These are phyloP conservation scores for Eucalyptus victrix DNA, from an alignment of 345 rosid species.

Conservation along the genomic window DNA sequence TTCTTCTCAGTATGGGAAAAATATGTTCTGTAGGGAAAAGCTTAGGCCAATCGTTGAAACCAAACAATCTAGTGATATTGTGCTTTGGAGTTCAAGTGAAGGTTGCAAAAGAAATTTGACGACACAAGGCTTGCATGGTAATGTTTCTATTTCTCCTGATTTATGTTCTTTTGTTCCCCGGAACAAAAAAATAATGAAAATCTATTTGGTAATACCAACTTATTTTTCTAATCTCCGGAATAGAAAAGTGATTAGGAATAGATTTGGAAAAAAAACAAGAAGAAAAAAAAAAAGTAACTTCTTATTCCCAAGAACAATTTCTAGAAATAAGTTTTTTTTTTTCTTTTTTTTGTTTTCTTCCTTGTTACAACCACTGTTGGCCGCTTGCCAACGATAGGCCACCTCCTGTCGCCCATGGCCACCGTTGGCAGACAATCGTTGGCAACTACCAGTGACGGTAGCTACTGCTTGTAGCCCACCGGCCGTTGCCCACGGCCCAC, in stretches of 20 bases:
- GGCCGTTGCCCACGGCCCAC: too few species aligned
- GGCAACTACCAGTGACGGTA: fast-evolving
- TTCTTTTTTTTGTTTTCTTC: too few species aligned
- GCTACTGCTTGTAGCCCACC: fast-evolving
- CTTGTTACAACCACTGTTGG: fast-evolving
- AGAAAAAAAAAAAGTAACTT: too few species aligned
- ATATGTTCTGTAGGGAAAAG: background rate
- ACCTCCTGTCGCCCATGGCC: fast-evolving
- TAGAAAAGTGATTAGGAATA: too few species aligned
- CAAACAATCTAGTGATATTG: background rate
- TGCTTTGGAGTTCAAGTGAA: background rate
- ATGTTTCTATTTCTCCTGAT: too few species aligned
- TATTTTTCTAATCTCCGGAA: too few species aligned
- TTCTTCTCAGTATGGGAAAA: background rate
- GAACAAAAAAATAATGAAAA: too few species aligned
- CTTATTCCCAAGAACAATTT: fast-evolving
- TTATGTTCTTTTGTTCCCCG: fast-evolving
- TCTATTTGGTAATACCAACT: too few species aligned
- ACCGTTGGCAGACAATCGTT: fast-evolving
- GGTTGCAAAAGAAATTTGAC: background rate
- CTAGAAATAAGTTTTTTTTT: too few species aligned
- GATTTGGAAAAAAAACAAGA: too few species aligned
- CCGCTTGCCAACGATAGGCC: fast-evolving
- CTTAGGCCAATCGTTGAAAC: background rate
- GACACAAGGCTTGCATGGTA: too few species aligned